Evolutionary conservation across 1,284 basidiomycete genomes (phyloP).

Genomic region (Leccinum pseudoinsigne): DNA sequence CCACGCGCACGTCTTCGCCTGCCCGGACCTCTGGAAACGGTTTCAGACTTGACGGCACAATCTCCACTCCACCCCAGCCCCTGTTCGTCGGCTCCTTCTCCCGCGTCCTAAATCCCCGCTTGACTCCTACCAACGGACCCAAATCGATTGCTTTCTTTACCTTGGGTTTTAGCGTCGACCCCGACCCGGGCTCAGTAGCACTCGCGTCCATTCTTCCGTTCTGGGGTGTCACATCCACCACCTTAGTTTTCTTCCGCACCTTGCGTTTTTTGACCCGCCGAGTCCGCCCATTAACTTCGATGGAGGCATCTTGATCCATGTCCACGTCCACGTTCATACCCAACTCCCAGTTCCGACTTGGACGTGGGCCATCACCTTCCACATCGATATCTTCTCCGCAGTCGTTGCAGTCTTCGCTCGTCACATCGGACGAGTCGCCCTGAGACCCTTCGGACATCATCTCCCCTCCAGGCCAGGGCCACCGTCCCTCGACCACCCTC

Average conservation of each 20-base stretch:
- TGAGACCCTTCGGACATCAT: slow-evolving; percentile 30
- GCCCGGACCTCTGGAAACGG: slow-evolving; percentile 13
- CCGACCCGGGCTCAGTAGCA: background rate
- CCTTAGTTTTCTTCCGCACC: slow-evolving; percentile 18
- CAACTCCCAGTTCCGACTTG: slow-evolving; percentile 19
- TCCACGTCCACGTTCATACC: slow-evolving; percentile 32
- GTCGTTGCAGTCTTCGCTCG: slow-evolving; percentile 22
- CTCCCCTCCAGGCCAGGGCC: slow-evolving; percentile 36
- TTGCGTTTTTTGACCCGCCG: slow-evolving; percentile 24
- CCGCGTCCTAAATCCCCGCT: slow-evolving; percentile 65
- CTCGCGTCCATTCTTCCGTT: slow-evolving; percentile 7
- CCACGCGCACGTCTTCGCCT: slow-evolving; percentile 11
- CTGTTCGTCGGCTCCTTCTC: slow-evolving; percentile 54
- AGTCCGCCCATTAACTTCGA: slow-evolving; percentile 7
- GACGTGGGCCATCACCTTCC: slow-evolving; percentile 23
- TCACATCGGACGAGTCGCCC: slow-evolving; percentile 21
- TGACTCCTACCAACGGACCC: slow-evolving; percentile 67
- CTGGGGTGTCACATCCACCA: slow-evolving; percentile 3
- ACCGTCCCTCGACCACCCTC: slow-evolving; percentile 50
- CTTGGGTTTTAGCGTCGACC: slow-evolving; percentile 4
- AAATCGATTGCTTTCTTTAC: slow-evolving; percentile 44
- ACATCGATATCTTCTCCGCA: slow-evolving; percentile 23
- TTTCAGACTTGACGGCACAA: slow-evolving; percentile 37
- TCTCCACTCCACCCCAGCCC: slow-evolving; percentile 64
- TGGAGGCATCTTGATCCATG: slow-evolving; percentile 21